phyloP scores from a whole-genome alignment of 768 basidiomycete species.

The Hirschioporus abietinus region DNA sequence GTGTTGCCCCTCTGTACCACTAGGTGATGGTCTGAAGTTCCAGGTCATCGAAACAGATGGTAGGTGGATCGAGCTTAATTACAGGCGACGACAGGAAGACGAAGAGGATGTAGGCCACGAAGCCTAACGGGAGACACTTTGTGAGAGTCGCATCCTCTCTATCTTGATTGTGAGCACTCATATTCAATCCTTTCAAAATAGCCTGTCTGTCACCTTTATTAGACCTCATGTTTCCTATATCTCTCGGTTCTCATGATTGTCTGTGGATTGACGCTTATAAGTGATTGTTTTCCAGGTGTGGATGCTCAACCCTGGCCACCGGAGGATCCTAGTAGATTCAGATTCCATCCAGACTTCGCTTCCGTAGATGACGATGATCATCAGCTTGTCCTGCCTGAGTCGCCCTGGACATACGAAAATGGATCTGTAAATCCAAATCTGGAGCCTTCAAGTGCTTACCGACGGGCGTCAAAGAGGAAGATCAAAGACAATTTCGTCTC shows the following conservation, averaged over 20 bases:
- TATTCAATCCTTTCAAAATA: constrained; percentile 3
- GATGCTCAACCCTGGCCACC: constrained; percentile 60
- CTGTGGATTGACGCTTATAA: neutral
- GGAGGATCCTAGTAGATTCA: constrained; percentile 43
- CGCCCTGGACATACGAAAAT: constrained; percentile 86
- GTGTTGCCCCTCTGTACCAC: constrained; percentile 71
- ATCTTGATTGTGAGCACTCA: constrained; percentile 3
- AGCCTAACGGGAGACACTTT: constrained; percentile 7
- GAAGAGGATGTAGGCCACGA: constrained; percentile 4
- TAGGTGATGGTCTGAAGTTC: constrained; percentile 74
- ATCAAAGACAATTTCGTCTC: constrained; percentile 31
- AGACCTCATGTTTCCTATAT: constrained; percentile 2
- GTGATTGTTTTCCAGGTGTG: neutral
- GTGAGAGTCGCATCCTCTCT: constrained; percentile 4
- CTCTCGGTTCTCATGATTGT: neutral
- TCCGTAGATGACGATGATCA: constrained; percentile 28
- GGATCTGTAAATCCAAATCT: constrained; percentile 72
- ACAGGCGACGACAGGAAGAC: neutral
- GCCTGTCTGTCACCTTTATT: constrained; percentile 5
- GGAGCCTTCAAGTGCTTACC: constrained; percentile 49
- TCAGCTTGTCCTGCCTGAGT: constrained; percentile 45
- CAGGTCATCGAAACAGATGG: constrained; percentile 65
- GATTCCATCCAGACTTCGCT: constrained; percentile 14
- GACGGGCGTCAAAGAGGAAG: neutral
- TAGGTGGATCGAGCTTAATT: constrained; percentile 56